phyloP scores from a whole-genome alignment of 2,329 filamentous ascomycete genomes.

The Fusarium pininemorale region DNA sequence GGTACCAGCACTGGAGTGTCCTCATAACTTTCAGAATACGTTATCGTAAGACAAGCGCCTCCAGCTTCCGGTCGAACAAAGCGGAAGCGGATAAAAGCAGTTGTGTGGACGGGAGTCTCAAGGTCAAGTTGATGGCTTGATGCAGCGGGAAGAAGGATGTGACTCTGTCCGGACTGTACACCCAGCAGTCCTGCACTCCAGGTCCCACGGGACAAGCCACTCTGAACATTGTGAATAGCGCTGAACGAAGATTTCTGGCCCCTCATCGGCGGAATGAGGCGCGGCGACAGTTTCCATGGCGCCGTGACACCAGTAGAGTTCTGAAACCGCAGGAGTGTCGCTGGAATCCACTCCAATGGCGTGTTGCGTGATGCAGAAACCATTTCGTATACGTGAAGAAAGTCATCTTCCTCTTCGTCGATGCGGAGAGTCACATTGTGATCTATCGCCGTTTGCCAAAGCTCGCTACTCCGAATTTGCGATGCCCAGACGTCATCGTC shows the following conservation, averaged over 20 bases:
- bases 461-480: background rate
- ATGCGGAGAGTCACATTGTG: background rate
- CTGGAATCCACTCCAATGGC: background rate
- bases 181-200: background rate
- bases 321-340: background rate
- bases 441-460: background rate
- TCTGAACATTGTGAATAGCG: background rate
- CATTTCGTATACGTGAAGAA: background rate
- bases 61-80: background rate
- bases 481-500: background rate
- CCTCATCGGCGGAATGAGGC: background rate
- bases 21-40: background rate
- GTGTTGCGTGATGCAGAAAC: background rate
- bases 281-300: background rate
- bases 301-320: background rate
- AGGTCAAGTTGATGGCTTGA: background rate
- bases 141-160: background rate
- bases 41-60: background rate
- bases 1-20: background rate
- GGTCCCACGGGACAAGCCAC: background rate
- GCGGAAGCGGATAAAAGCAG: background rate
- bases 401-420: background rate
- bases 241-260: background rate
- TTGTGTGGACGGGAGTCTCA: background rate
- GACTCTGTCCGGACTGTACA: rapidly evolving